Base-by-base conservation (phyloP, 1,139 yeast genomes). In the Pichia sp. region DNA sequence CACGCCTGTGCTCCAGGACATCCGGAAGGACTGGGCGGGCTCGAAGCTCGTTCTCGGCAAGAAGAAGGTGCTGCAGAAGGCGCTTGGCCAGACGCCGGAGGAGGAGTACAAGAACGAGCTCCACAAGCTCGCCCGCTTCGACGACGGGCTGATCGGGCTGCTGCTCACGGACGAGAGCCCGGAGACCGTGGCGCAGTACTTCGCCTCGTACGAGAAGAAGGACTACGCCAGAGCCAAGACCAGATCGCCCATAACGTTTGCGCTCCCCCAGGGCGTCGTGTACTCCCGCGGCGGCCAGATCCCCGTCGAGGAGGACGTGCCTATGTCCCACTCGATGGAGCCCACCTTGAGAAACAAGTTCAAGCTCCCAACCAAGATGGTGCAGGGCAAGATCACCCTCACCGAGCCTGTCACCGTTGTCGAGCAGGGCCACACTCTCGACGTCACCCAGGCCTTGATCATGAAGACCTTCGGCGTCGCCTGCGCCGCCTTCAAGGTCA, bases 381-480 rank as follows among this genome's bases (percentile, higher is more conserved):
- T 87, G 70, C 79, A 84, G 49, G 99, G 99, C 69, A 92, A 92
- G 71, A 86, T 93, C 60, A 77, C 81, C 53, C 74, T 93, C 54
- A 82, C 81, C 41, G 82, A 84, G 61, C 95, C 95, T 52, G 90
- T 81, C 71, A 78, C 79, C 51, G 96, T 95, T 45, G 90, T 97
- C 73, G 76, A 75, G 55, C 76, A 85, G 65, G 97, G 96, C 43
- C 90, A 90, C 59, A 75, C 78, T 42, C 79, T 95, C 61, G 95
- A 90, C 72, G 95, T 92, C 55, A 87, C 89, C 68, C 96, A 95
- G 74, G 95, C 98, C 36, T 80, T 93, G 65, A 82, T 93, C 57
- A 79, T 93, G 71, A 95, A 95, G 73, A 95, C 90, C 67, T 95
- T 93, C 71, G 99, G 99, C 66, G 82, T 93, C 57, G 97, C 97